phyloP scores from a whole-genome alignment of 108 stramenopile species.

The Fragilaria radians region DNA sequence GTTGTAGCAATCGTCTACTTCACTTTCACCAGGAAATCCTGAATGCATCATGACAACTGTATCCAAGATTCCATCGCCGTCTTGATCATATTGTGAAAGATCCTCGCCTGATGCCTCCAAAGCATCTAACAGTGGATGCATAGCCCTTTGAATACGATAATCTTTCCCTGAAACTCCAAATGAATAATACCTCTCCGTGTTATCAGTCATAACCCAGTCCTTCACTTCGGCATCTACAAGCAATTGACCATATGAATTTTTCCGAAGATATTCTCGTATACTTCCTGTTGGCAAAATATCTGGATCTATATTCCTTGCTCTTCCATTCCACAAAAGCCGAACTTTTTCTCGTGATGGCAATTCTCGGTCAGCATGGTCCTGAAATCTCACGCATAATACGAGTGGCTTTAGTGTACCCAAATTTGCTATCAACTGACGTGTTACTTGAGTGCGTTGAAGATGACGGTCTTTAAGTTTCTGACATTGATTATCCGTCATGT shows the following conservation, averaged over 20 bases:
- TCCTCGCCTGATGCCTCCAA: conserved; percentile 10
- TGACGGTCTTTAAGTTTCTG: neutral
- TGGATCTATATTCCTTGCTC: conserved; percentile 1
- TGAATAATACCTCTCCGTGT: conserved; percentile 43
- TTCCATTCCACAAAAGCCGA: conserved; percentile 14
- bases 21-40: conserved; percentile 70
- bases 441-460: neutral
- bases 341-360: conserved; percentile 20
- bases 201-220: conserved; percentile 35
- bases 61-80: conserved; percentile 42
- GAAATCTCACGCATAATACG: conserved; percentile 21
- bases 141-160: too few species aligned
- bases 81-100: conserved; percentile 20
- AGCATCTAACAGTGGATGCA: conserved; percentile 2
- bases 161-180: conserved; percentile 33
- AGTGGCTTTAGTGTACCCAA: conserved; percentile 23
- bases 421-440: neutral
- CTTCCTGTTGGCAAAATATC: conserved; percentile 12
- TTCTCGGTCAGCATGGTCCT: conserved; percentile 20
- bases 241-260: conserved; percentile 17
- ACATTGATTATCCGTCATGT: neutral
- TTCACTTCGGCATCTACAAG: conserved; percentile 23
- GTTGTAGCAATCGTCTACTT: conserved; percentile 35
- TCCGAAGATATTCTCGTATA: conserved; percentile 3
- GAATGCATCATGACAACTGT: conserved; percentile 53